phyloP scores from a whole-genome alignment of 1,139 yeast genomes.

The Blastobotrys aristatus region DNA sequence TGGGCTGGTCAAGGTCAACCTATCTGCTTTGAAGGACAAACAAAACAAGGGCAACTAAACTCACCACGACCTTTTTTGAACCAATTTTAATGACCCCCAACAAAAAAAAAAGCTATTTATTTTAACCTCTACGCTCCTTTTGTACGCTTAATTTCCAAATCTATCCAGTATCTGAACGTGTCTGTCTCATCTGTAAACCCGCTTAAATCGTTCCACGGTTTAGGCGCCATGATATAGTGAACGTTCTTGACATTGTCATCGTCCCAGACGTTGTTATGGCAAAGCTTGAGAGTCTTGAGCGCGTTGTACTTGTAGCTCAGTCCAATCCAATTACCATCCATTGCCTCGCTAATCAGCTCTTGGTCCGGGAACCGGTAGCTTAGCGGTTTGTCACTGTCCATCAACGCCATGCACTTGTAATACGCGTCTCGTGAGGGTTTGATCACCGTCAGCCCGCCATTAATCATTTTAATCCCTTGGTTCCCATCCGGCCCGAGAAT shows the following conservation, averaged over 20 bases:
- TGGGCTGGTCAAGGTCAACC: no score
- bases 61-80: no score
- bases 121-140: no score
- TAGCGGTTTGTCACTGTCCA: slow-evolving; percentile 36
- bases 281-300: slow-evolving; percentile 43
- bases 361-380: slow-evolving; percentile 53
- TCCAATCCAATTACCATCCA: slow-evolving; percentile 45
- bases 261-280: slow-evolving; percentile 44
- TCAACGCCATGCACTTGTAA: slow-evolving; percentile 37
- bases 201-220: slow-evolving; percentile 48
- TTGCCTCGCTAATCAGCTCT: slow-evolving; percentile 49
- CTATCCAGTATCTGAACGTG: slow-evolving; percentile 34
- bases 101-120: no score
- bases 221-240: slow-evolving; percentile 51
- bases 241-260: slow-evolving; percentile 45
- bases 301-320: slow-evolving; percentile 50
- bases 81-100: no score
- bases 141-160: slow-evolving; percentile 22
- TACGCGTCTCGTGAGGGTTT: slow-evolving; percentile 39
- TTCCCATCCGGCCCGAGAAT: slow-evolving; percentile 40
- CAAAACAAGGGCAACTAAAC: no score
- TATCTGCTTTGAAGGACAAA: no score
- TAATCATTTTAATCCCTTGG: slow-evolving; percentile 44
- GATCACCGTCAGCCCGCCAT: slow-evolving; percentile 51
- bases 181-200: slow-evolving; percentile 31